Evolutionary conservation across 2,329 filamentous ascomycete species (phyloP).

Genomic region (Albifimbria verrucaria): DNA sequence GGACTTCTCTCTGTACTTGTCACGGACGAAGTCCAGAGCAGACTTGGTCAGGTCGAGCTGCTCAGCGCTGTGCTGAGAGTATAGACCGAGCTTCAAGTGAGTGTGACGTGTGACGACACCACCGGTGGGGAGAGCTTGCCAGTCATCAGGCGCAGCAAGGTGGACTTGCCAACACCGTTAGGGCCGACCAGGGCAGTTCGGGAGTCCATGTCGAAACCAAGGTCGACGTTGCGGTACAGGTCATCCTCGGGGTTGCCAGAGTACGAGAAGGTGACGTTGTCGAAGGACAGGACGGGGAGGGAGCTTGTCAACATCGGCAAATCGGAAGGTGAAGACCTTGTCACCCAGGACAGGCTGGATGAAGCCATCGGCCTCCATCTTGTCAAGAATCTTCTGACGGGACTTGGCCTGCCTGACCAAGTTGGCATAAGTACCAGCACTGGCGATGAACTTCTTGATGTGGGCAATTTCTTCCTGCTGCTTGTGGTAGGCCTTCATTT

Average conservation of each 20-base stretch:
- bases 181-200: conserved; percentile 94
- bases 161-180: conserved; percentile 99
- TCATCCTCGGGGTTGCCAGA: conserved; percentile 86
- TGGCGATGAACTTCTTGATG: conserved; percentile 99
- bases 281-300: conserved; percentile 95
- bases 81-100: conserved; percentile 96
- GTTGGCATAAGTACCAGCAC: conserved; percentile 99
- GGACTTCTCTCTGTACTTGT: conserved; percentile 84
- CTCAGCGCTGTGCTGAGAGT: conserved; percentile 97
- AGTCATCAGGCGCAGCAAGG: conserved; percentile 92
- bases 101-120: conserved; percentile 89
- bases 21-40: conserved; percentile 92
- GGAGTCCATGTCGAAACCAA: conserved; percentile 99
- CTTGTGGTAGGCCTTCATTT: conserved; percentile 98
- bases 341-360: conserved; percentile 87
- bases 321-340: conserved; percentile 93
- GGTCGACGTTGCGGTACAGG: conserved; percentile 92
- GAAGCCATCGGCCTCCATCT: conserved; percentile 99
- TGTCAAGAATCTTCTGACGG: conserved; percentile 98
- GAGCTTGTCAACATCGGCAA: conserved; percentile 98
- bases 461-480: conserved; percentile 98
- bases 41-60: conserved; percentile 98
- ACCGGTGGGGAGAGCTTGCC: conserved; percentile 81
- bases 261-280: conserved; percentile 97
- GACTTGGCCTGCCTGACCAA: conserved; percentile 98